Conservation (phyloP, 441 rosid species). For the Melastoma candidum region DNA sequence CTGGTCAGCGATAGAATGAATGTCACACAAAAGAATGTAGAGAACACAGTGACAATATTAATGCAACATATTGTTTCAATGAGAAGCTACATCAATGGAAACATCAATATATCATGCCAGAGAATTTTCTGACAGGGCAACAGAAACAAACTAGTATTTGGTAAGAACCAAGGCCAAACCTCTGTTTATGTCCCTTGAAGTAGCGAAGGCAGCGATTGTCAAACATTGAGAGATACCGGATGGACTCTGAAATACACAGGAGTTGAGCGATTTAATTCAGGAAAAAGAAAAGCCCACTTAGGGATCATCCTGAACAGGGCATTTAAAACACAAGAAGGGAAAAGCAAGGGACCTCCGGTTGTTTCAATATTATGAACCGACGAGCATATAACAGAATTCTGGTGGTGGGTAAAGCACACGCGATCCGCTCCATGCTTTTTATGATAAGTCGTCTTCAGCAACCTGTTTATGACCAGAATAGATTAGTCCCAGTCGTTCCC, state of each 20-base stretch:
- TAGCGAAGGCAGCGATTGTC: conserved; percentile 93
- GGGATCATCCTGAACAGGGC: too few species aligned
- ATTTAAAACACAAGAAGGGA: too few species aligned
- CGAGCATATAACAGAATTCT: conserved; percentile 86
- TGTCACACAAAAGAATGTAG: too few species aligned
- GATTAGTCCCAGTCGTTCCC: too few species aligned
- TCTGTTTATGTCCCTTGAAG: conserved; percentile 93
- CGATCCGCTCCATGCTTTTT: conserved; percentile 87
- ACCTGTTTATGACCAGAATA: conserved; percentile 26
- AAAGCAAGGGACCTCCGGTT: conserved; percentile 43
- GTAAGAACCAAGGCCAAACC: conserved; percentile 26
- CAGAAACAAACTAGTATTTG: too few species aligned
- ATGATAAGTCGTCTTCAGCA: conserved; percentile 87
- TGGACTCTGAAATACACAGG: conserved; percentile 40
- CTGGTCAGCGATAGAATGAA: too few species aligned
- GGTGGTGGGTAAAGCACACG: conserved; percentile 95
- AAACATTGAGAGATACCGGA: conserved; percentile 85
- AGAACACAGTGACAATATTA: too few species aligned
- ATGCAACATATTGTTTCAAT: too few species aligned
- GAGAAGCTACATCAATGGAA: too few species aligned
- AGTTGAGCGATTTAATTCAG: conserved; percentile 5
- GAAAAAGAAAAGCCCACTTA: conserved; percentile 8
- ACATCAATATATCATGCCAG: too few species aligned
- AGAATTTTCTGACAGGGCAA: too few species aligned
- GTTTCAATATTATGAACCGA: conserved; percentile 64